Evolutionary conservation across 2,329 filamentous ascomycete genomes (phyloP), one percentile per base, ranked within the genome.

Genomic region (Stemphylium vesicarium): DNA sequence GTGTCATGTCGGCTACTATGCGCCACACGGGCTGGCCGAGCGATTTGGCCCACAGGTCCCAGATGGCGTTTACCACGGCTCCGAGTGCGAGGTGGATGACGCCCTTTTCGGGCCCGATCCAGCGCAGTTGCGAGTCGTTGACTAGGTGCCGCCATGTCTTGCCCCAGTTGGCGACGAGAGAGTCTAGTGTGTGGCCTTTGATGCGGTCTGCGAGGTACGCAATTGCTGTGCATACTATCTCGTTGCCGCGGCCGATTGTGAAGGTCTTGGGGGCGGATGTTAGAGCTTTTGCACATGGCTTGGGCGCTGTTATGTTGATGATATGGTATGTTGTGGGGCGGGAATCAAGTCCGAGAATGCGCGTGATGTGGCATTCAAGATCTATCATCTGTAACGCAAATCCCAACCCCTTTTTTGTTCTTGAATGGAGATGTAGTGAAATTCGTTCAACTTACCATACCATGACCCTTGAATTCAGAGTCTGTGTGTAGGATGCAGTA

Each of bases 41-140:
- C 2, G 84, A 84, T 80, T 96, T 96, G 50, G 91, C 92, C 92
- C 92, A 96, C n/a, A 96, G 85, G 75, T 96, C 92, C 92, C 92
- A 96, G 68, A 96, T 82, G 13, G 92, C 92, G 75, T 96, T 96
- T 66, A 96, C 90, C 13, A 96, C 89, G 38, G 92, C 90, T 26
- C 91, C 92, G 10, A 96, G 86, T 1, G 92, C 92, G 7, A 97
- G 89, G 77, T 96, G 92, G 65, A 96, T 96, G 39, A 96, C 92
- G 56, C 92, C 92, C 78, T 96, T 96, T 71, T 96, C 92, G 0
- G 92, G 92, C 0, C 92, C 92, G 71, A 96, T 95, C 92, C 93
- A 96, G 53, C 92, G 90, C 49, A 96, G 83, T 77, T 96, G 92
- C 65, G 86, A 90, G 82, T 96, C 93, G 60, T 88, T 89, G 66